Base-by-base conservation (phyloP, 805 yeast species). In the Nakazawaea anatomiae region DNA sequence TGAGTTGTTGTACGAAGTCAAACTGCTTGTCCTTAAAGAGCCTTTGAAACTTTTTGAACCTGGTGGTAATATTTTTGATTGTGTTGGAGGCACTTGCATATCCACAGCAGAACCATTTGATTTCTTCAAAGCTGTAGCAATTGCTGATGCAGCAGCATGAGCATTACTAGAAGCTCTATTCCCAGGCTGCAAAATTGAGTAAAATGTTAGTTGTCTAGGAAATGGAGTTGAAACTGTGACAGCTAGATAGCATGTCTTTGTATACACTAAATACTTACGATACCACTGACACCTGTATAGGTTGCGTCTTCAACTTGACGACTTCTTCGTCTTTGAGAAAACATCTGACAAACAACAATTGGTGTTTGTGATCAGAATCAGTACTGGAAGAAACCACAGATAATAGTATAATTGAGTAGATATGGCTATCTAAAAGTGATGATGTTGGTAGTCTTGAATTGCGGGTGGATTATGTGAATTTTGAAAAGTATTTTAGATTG, bases 101-200 rank as follows among this genome's bases (percentile, higher is more conserved):
- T 43, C 56, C 70, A 41, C 56, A 60, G 56, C 61, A 70, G 44
- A 59, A 63, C 58, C 55, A 54, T 52, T 57, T 67, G 53, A 34
- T 54, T 73, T 66, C 56, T 68, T 70, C 48, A 77, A 52, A 0
- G 82, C 80, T 47, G 67, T 66, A 2, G 83, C 83, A 52, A 78
- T 74, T 4, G 79, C 79, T 6, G 78, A 66, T 3, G 87, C 87
- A 29, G 87, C 87, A 6, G 86, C 87, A 29, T 82, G 57, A 1
- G 87, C 87, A 46, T 76, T 76, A 3, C 79, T 67, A 52, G 71
- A 68, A 8, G 74, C 69, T 36, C 62, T 54, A 2, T 58, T 52
- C 2, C 58, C 57, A 51, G 57, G 55, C 59, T 60, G n/a, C 12
- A 34, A 10, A 34, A 18, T 18, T 18, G 25, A 18, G 2, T 34